phyloP scores from a whole-genome alignment of 164 flowering plant genomes.

The Aristolochia fimbriata region DNA sequence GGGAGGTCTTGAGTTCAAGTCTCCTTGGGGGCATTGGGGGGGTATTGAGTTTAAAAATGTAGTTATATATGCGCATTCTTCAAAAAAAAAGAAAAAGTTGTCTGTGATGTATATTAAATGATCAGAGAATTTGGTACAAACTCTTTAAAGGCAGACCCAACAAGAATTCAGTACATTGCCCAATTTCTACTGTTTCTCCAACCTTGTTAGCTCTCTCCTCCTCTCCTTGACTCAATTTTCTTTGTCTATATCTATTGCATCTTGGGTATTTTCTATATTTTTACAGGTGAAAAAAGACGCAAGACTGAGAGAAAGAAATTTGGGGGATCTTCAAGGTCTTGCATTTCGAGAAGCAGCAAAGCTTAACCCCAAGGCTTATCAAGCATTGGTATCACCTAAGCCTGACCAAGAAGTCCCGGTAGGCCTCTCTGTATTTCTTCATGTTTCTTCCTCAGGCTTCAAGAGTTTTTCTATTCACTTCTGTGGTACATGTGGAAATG shows the following conservation, averaged over 20 bases:
- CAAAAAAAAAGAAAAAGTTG: no score
- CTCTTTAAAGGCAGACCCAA: no score
- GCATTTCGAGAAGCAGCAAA: slow-evolving; percentile 40
- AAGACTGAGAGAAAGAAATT: slow-evolving; percentile 62
- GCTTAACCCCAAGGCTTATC: slow-evolving; percentile 36
- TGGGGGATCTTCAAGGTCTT: slow-evolving; percentile 89
- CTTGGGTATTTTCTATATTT: background rate
- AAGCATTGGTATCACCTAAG: slow-evolving; percentile 47
- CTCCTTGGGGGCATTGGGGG: no score
- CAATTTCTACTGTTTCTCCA: no score
- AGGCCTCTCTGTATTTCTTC: slow-evolving; percentile 14
- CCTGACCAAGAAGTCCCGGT: slow-evolving; percentile 72
- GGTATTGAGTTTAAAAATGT: no score
- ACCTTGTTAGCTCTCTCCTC: no score
- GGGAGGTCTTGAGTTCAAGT: no score
- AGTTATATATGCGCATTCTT: no score
- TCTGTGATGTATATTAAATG: no score
- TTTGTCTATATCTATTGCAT: background rate
- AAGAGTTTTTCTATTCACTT: background rate
- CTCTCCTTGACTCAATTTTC: background rate
- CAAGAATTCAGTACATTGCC: no score
- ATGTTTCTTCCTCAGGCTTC: background rate
- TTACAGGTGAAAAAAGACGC: slow-evolving; percentile 61
- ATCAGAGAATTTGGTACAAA: no score
- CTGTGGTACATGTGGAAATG: no score